These are phyloP conservation scores for Verticillium klebahnii DNA, from an alignment of 2,329 filamentous ascomycete genomes.

Conservation along the genomic window DNA sequence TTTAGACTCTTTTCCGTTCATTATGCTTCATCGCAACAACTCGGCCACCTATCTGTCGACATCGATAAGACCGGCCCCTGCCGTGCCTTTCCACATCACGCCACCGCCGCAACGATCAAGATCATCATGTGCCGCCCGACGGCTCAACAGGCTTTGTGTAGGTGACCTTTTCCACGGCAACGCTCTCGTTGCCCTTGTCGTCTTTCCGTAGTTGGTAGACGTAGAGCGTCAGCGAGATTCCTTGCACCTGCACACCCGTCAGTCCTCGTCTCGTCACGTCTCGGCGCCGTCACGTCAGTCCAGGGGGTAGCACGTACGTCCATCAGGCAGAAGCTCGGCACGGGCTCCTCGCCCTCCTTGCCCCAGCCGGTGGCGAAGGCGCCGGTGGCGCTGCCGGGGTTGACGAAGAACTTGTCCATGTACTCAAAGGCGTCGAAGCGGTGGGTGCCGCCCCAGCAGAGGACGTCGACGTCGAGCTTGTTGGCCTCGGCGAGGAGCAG, in stretches of 20 bases:
- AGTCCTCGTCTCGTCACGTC: background rate
- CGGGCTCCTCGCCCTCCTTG: conserved; percentile 63
- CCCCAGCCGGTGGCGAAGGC: conserved; percentile 56
- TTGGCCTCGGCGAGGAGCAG: conserved; percentile 64
- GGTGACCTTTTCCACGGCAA: conserved; percentile 81
- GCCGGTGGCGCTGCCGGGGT: conserved; percentile 63
- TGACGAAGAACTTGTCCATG: conserved; percentile 71
- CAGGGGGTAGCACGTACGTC: conserved; percentile 62
- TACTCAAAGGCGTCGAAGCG: conserved; percentile 68
- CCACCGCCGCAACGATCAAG: background rate
- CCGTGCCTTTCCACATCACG: background rate
- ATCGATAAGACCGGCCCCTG: background rate
- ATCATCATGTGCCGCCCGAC: conserved; percentile 44
- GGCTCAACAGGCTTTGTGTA: conserved; percentile 72
- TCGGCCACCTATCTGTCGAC: background rate
- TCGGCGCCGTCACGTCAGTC: background rate
- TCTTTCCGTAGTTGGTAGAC: conserved; percentile 85
- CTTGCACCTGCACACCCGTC: conserved; percentile 66
- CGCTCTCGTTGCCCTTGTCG: conserved; percentile 70
- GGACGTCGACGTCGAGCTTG: conserved; percentile 62
- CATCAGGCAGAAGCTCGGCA: conserved; percentile 95
- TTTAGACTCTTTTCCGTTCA: background rate
- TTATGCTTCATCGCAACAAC: background rate
- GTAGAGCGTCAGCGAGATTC: conserved; percentile 91
- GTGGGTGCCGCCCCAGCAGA: conserved; percentile 66